These are phyloP conservation scores for Metarhizium album DNA, from an alignment of 2,329 filamentous ascomycete species.

Conservation along the genomic window DNA sequence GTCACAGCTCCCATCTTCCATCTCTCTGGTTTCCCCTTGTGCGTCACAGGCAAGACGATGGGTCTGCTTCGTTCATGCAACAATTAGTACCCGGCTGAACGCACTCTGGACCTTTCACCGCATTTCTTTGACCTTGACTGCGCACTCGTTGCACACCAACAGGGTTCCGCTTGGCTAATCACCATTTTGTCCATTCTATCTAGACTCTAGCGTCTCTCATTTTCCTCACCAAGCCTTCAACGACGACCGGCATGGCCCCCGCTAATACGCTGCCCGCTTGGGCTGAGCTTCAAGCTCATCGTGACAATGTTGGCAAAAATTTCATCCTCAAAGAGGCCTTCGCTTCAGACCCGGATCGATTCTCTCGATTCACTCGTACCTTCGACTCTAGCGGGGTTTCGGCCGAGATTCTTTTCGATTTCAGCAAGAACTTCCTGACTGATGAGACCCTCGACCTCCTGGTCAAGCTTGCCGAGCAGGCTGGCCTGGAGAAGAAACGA, in stretches of 20 bases:
- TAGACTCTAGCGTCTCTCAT: background rate
- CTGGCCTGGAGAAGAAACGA: conserved; percentile 81
- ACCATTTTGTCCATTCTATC: background rate
- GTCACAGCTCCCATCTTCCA: too few species aligned
- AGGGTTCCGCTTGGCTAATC: background rate
- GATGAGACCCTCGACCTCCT: conserved; percentile 84
- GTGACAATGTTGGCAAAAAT: conserved; percentile 73
- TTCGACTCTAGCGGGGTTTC: conserved; percentile 75
- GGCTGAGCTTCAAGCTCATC: conserved; percentile 84
- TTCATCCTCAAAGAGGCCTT: conserved; percentile 94
- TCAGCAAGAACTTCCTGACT: conserved; percentile 96
- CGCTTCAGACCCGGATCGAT: conserved; percentile 75
- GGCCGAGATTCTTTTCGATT: conserved; percentile 91
- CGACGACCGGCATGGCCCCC: conserved; percentile 53
- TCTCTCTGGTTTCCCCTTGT: too few species aligned
- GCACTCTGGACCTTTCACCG: too few species aligned
- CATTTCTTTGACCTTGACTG: too few species aligned
- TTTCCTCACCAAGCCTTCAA: background rate
- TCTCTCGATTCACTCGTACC: conserved; percentile 78
- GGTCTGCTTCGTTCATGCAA: too few species aligned
- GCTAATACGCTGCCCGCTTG: conserved; percentile 78
- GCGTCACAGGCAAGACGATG: background rate
- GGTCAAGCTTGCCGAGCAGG: conserved; percentile 83
- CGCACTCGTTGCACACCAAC: too few species aligned
- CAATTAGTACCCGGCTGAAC: too few species aligned